Evolutionary conservation across 495 filamentous ascomycete genomes (phyloP), one percentile per base, ranked within the genome.

Genomic region (Hypoxylon fuscum): DNA sequence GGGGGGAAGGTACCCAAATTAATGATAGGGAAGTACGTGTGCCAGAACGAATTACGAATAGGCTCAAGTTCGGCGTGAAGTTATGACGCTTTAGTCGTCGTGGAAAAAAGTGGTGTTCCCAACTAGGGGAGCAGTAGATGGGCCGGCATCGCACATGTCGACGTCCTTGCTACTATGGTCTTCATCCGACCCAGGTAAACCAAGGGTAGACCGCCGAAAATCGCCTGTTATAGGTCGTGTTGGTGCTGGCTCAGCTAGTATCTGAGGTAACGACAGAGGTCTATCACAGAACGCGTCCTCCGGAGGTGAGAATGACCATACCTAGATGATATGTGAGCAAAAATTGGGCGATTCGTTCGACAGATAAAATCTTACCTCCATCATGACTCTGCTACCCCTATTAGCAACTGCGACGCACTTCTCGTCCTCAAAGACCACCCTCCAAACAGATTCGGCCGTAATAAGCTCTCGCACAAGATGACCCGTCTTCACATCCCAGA

Each of bases 341-440:
- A 55, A 37, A 0, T 32, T 1, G 2, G 35, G 69, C 52, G 56
- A 54, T 38, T 50, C 23, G 44, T 5, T 42, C n/a, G 41, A 42
- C 12, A 21, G 3, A 45, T 14, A 31, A n/a, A n/a, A 27, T 40
- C 80, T 81, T 73, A 97, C 95, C 88, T 98, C 95, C 95, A 98
- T 98, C 52, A 97, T 89, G 1, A 96, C 98, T 51, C 91, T 84
- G 42, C 85, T 85, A 21, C 83, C 84, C 55, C 95, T 83, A 64
- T 88, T 88, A 2, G 95, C 94, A 85, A 98, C 93, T 32, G 97
- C 93, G 14, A 98, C 93, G 49, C 92, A 94, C 70, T 97, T 97
- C 75, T 98, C 96, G 46, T 96, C 93, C 72, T 98, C 95, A 72
- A 98, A 98, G 1, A 95, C 96, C 22, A 98, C 95, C 46, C 96